Evolutionary conservation across 352 stramenopile genomes (phyloP), one percentile per base, ranked within the genome.

Genomic region (Phytophthora sp.): DNA sequence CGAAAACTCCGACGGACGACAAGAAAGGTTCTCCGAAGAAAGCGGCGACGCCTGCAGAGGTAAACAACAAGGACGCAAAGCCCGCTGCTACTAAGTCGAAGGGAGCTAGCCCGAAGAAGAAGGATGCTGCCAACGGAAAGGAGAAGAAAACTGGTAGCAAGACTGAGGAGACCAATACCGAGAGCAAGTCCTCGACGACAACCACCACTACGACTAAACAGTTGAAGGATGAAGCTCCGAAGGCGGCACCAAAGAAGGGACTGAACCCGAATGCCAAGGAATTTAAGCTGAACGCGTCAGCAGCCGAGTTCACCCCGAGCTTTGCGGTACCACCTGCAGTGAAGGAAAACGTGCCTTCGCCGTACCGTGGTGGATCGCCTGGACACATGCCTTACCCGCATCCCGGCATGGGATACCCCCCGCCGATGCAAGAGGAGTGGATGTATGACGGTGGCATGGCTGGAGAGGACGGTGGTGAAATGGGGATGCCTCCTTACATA

Each of bases 261-360:
- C 72, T 96, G 54, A 96, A 96, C 55, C 81, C 85, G 31, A 90
- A 93, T 26, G 86, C 86, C 3, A 94, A 93, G 72, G 88, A 96
- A 59, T 96, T 94, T 66, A 94, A 93, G 66, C 71, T 93, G 27
- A 95, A 70, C 35, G 83, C 83, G 8, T 54, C 72, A 3, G 88
- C 88, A 15, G 54, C 69, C 5, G 62, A 62, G 35, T 96, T 96
- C 54, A 94, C 84, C 30, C 88, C 88, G 15, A 88, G 70, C 49
- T 88, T 92, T 31, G 15, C 71, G 13, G 27, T 56, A 2, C 58
- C 64, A 5, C 54, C 64, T 2, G 44, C 59, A 31, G 49, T 53
- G 31, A 76, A 66, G 60, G 50, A 64, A 15, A 42, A 69, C 12
- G 51, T 65, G 34, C 72, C 73, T 24, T 89, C 76, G n/a, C 80